Percentiles rank a stretch among this genome's conserved stretches.
Conservation (phyloP, 768 basidiomycete species). For the Boletus tomentosulus region DNA sequence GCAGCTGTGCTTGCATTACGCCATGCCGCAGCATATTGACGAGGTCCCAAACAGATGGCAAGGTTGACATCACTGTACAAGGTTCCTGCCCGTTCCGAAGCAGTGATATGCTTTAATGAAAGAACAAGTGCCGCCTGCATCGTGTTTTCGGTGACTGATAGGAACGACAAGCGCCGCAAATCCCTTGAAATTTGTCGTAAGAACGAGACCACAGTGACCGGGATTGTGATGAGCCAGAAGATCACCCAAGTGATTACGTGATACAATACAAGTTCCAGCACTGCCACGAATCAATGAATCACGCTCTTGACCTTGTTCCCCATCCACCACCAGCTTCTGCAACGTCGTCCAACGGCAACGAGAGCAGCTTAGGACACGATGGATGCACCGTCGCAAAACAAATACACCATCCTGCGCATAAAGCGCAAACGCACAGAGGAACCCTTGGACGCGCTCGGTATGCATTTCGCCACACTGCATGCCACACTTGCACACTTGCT, state of each 20-base stretch:
- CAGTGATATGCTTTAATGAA: no score
- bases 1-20: no score
- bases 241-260: slow-evolving; percentile 7
- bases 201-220: no score
- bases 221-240: no score
- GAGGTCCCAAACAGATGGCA: no score
- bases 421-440: slow-evolving; percentile 82
- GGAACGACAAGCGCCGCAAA: no score
- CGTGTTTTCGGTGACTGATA: no score
- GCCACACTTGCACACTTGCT: slow-evolving; percentile 13
- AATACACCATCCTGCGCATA: slow-evolving; percentile 73
- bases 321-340: not conserved
- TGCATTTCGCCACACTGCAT: slow-evolving; percentile 19
- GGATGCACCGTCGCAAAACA: slow-evolving; percentile 24
- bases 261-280: not conserved
- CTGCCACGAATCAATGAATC: not conserved
- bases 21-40: no score
- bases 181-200: no score
- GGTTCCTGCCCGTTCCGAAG: no score
- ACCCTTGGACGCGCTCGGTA: slow-evolving; percentile 77
- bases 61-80: no score
- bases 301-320: not conserved
- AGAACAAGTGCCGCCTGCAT: no score
- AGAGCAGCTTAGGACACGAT: slow-evolving; percentile 8
- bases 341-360: not conserved